phyloP scores from a whole-genome alignment of 768 basidiomycete species.

The Udeniomyces megalosporus region DNA sequence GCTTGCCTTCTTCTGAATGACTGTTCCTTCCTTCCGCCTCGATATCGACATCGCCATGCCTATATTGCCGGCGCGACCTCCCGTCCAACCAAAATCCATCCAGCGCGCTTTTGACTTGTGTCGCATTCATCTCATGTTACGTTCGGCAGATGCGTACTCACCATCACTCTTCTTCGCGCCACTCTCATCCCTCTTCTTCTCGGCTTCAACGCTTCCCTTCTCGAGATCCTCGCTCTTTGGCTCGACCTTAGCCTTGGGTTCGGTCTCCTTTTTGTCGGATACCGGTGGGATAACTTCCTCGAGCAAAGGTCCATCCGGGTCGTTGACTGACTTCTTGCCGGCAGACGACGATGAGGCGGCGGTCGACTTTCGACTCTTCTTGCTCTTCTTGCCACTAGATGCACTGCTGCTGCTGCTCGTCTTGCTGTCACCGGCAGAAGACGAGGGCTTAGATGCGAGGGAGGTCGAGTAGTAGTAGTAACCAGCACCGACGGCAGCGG shows the following conservation, averaged over 20 bases:
- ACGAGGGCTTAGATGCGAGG: neutral
- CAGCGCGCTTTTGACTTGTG: too few species aligned
- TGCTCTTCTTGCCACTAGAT: conserved; percentile 7
- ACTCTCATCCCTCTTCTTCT: neutral
- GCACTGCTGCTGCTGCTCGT: neutral
- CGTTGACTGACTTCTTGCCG: conserved; percentile 12
- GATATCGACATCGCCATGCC: too few species aligned
- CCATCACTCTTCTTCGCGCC: neutral
- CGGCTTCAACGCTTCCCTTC: neutral
- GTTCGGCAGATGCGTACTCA: neutral
- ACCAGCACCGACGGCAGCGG: neutral
- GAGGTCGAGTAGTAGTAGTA: conserved; percentile 9
- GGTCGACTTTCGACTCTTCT: conserved; percentile 5
- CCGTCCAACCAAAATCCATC: too few species aligned
- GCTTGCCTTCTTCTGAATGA: too few species aligned
- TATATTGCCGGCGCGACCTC: too few species aligned
- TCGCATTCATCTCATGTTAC: too few species aligned
- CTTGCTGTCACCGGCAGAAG: neutral
- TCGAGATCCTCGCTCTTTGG: neutral
- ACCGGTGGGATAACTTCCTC: conserved; percentile 4
- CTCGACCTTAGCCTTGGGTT: too few species aligned
- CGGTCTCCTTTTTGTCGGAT: neutral
- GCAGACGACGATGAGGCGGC: neutral
- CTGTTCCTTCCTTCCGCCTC: too few species aligned
- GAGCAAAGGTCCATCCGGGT: conserved; percentile 13